phyloP scores from a whole-genome alignment of 1,284 basidiomycete species.

The Fomitopsis schrenkii region DNA sequence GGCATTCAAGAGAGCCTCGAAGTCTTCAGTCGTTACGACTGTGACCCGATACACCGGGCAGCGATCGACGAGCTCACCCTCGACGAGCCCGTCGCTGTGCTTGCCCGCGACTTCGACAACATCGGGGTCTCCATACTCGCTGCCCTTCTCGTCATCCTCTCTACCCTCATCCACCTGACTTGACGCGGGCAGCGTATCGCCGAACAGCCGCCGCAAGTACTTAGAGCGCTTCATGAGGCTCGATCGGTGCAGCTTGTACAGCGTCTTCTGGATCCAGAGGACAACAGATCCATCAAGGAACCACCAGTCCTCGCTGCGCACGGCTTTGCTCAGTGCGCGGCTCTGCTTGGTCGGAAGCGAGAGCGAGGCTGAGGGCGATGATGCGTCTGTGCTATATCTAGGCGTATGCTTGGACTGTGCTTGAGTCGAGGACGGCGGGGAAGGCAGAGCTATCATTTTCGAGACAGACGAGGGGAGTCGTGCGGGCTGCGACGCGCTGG shows the following conservation, averaged over 20 bases:
- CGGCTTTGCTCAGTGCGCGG: not conserved
- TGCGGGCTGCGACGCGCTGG: not conserved
- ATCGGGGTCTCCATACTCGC: not conserved
- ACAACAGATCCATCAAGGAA: constrained; percentile 34
- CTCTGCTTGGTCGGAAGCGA: not conserved
- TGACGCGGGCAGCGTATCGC: not conserved
- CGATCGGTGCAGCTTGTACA: constrained; percentile 35
- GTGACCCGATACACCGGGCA: constrained; percentile 24
- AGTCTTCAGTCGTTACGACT: constrained; percentile 26
- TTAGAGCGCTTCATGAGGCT: constrained; percentile 29
- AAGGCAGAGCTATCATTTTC: not conserved
- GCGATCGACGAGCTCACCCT: constrained; percentile 19
- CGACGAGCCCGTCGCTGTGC: not conserved
- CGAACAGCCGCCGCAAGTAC: constrained; percentile 31
- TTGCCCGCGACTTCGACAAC: not conserved
- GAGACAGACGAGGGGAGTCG: not conserved
- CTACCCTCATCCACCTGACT: constrained; percentile 8
- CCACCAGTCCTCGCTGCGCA: constrained; percentile 28
- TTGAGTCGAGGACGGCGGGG: not conserved
- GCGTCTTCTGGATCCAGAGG: constrained; percentile 26
- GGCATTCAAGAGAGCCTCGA: constrained; percentile 30
- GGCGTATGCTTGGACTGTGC: not conserved
- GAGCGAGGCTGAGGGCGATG: not conserved
- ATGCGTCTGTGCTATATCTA: not conserved
- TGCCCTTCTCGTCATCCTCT: not conserved